Percentiles rank a stretch among this genome's conserved stretches.
Conservation (phyloP, 2,329 filamentous ascomycete species). For the Cercospora sesami region DNA sequence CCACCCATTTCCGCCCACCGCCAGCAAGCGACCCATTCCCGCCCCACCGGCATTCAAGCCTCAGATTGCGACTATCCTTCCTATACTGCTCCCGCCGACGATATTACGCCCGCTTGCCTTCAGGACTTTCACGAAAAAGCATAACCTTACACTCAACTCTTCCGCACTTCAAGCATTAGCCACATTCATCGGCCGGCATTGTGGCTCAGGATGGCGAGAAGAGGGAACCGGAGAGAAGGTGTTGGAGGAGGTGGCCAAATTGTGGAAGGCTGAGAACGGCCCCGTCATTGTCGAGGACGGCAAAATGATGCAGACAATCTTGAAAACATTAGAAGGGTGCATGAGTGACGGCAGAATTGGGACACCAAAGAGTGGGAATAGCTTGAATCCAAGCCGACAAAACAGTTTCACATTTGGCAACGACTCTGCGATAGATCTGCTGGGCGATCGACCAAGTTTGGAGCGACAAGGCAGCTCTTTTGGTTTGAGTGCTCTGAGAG, state of each 20-base stretch:
- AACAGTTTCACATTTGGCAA: conserved; percentile 63
- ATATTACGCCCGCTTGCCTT: conserved; percentile 89
- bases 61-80: conserved; percentile 67
- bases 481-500: conserved; percentile 51
- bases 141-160: conserved; percentile 88
- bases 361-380: conserved; percentile 48
- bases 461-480: conserved; percentile 66
- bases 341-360: conserved; percentile 81
- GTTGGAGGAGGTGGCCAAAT: conserved; percentile 83
- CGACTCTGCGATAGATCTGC: conserved; percentile 34
- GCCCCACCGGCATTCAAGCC: conserved; percentile 53
- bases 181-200: conserved; percentile 87
- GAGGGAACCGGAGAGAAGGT: conserved; percentile 90
- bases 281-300: conserved; percentile 86
- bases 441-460: conserved; percentile 38
- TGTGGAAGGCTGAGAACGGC: conserved; percentile 87
- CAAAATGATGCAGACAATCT: conserved; percentile 71
- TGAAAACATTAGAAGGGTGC: conserved; percentile 79
- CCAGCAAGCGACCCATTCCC: conserved; percentile 47
- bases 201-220: conserved; percentile 94
- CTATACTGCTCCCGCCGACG: conserved; percentile 83
- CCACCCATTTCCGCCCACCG: conserved; percentile 61
- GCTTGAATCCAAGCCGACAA: conserved; percentile 56
- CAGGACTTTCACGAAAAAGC: conserved; percentile 94
- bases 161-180: conserved; percentile 82